Conservation (phyloP, 164 flowering plant species). For the Brasenia schreberi region DNA sequence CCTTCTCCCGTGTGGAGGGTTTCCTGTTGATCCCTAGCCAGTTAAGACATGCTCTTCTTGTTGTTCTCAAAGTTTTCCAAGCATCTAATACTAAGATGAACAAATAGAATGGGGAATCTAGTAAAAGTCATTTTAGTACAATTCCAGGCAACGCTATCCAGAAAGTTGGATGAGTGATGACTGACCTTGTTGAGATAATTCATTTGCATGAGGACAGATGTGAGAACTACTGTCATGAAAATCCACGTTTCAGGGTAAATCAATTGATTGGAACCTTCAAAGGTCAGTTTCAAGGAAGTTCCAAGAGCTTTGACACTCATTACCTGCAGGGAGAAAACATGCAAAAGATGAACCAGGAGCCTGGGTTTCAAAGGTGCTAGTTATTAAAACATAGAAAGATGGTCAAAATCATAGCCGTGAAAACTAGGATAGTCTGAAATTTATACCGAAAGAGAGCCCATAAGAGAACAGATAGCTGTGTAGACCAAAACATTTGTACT, state of each 20-base stretch:
- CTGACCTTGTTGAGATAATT: slow-evolving; percentile 84
- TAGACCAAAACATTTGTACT: slow-evolving; percentile 56
- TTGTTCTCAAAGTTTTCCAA: no score
- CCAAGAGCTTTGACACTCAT: slow-evolving; percentile 96
- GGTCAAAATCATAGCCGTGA: neutral
- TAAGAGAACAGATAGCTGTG: slow-evolving; percentile 79
- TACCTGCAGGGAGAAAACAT: slow-evolving; percentile 32
- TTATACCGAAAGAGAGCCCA: slow-evolving; percentile 82
- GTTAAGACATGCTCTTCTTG: no score
- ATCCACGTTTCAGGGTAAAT: slow-evolving; percentile 76
- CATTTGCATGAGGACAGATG: slow-evolving; percentile 75
- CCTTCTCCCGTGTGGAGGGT: no score
- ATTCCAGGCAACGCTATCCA: no score
- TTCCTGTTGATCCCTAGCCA: no score
- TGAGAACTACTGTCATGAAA: slow-evolving; percentile 48
- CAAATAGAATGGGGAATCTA: no score
- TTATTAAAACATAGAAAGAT: neutral
- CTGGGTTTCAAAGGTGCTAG: neutral
- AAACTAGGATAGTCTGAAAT: neutral
- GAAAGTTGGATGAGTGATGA: neutral
- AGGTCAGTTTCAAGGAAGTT: slow-evolving; percentile 64
- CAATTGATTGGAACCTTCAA: slow-evolving; percentile 66
- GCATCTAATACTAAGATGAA: no score
- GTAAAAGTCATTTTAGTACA: no score
- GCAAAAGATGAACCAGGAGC: neutral